Evolutionary conservation across 306 rosid genomes (phyloP), one percentile per base, ranked within the genome.

Genomic region (Lathyrus oleraceus): DNA sequence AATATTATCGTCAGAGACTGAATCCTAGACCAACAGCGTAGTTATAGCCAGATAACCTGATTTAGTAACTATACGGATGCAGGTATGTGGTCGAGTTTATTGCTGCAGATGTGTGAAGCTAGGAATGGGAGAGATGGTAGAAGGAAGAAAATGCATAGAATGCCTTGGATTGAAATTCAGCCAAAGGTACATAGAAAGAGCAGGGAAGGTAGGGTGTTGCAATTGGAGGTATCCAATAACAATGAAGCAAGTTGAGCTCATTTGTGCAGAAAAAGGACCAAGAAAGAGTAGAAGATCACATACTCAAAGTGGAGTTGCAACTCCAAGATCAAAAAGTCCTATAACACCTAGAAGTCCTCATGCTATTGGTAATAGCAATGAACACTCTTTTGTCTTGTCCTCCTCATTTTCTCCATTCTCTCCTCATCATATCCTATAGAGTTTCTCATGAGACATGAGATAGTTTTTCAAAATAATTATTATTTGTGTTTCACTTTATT

Each of bases 91-190:
- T 27, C 84, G 97, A 81, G 96, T 79, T 45, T 89, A 89, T 73
- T 91, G 97, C 69, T 74, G 94, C 77, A 82, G 72, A n/a, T 91
- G 97, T 67, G 76, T 89, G 63, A 72, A 69, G 44, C 42, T 47
- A 17, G 97, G 96, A 48, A 92, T 92, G 97, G 95, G 92, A 51
- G 95, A 87, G 28, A 89, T 92, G 97, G 74, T 68, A 0, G 97
- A 92, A 74, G 97, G 97, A 78, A 87, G 96, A 65, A 92, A 92
- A 80, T 92, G 97, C 65, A 48, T 81, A 1, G 81, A 87, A 60
- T 92, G 97, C 68, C 81, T 92, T 43, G 97, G 97, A 23, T 80
- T 80, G 76, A 84, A 84, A 86, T 89, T 87, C 82, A 92, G 96
- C 82, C 91, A 87, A 71, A 91, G 97, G 61, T 75, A 75, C 2